Evolutionary conservation across 129 eudicot species (phyloP).

Genomic region (Artemisia argyi): DNA sequence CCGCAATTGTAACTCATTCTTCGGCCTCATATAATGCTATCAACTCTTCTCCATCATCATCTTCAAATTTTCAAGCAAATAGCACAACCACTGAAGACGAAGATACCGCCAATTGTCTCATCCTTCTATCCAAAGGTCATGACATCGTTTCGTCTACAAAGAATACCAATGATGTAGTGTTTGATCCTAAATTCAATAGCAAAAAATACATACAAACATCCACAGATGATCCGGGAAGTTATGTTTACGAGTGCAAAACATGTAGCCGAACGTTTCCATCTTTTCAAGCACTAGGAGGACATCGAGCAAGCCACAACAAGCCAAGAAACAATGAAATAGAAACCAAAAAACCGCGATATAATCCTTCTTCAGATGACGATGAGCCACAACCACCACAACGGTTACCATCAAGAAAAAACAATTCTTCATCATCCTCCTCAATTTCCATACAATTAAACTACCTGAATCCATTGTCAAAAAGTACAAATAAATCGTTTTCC

Average conservation of each 20-base stretch:
- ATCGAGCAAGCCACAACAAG: constrained; percentile 85
- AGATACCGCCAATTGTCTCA: constrained; percentile 69
- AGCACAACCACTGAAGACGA: constrained; percentile 61
- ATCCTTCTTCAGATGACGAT: constrained; percentile 39
- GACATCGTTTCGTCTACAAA: neutral
- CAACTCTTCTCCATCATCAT: constrained; percentile 36
- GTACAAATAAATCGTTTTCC: constrained; percentile 32
- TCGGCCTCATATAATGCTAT: constrained; percentile 25
- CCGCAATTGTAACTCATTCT: constrained; percentile 30
- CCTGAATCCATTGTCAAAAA: neutral
- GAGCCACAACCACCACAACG: constrained; percentile 26
- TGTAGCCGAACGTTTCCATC: constrained; percentile 74
- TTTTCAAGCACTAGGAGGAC: constrained; percentile 94
- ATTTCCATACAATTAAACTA: constrained; percentile 55
- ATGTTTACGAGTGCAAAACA: constrained; percentile 78
- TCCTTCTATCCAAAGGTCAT: constrained; percentile 65
- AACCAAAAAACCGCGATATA: constrained; percentile 5
- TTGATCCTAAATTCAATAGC: constrained; percentile 49
- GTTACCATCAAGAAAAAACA: constrained; percentile 25
- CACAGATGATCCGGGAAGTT: constrained; percentile 32
- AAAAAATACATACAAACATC: constrained; percentile 47
- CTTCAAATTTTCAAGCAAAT: constrained; percentile 20
- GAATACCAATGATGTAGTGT: neutral
- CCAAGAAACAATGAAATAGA: constrained; percentile 38
- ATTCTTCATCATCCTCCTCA: constrained; percentile 38